These are phyloP conservation scores for Rachicladosporium sp. DNA, from an alignment of 2,329 filamentous ascomycete species.

Conservation along the genomic window DNA sequence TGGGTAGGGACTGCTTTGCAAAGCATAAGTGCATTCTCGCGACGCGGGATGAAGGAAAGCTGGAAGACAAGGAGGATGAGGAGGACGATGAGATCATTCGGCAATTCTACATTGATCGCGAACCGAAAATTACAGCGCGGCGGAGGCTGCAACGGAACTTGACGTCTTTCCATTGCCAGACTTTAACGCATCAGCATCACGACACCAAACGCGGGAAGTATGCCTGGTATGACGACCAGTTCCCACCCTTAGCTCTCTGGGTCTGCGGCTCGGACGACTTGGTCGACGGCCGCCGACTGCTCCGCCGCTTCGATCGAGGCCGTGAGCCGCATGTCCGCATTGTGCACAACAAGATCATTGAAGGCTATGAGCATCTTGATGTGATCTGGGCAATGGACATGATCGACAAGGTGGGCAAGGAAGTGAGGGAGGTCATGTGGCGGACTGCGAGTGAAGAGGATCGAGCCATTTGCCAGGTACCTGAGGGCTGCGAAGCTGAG, in stretches of 20 bases:
- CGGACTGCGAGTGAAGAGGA: conserved; percentile 50
- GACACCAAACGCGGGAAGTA: conserved; percentile 25
- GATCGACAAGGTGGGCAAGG: conserved; percentile 67
- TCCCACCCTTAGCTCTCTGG: conserved; percentile 80
- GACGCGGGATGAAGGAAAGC: conserved; percentile 56
- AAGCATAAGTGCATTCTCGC: conserved; percentile 77
- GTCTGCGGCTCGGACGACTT: conserved; percentile 71
- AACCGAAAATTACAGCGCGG: conserved; percentile 16
- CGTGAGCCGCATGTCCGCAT: conserved; percentile 70
- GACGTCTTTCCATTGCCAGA: conserved; percentile 18
- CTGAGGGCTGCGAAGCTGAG: conserved; percentile 41
- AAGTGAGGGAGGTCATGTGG: conserved; percentile 75
- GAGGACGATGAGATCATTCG: conserved; percentile 28
- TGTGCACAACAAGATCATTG: conserved; percentile 71
- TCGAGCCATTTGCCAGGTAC: conserved; percentile 49
- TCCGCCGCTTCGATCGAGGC: conserved; percentile 61
- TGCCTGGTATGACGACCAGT: conserved; percentile 72
- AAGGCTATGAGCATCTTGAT: conserved; percentile 86
- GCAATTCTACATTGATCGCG: conserved; percentile 22
- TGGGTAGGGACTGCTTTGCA: conserved; percentile 74
- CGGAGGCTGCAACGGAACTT: conserved; percentile 19
- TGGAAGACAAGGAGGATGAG: conserved; percentile 44
- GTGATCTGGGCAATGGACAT: conserved; percentile 91
- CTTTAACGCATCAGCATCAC: conserved; percentile 19
- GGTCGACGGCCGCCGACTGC: conserved; percentile 65